phyloP scores from a whole-genome alignment of 768 basidiomycete genomes.

The Grammothele lineata region DNA sequence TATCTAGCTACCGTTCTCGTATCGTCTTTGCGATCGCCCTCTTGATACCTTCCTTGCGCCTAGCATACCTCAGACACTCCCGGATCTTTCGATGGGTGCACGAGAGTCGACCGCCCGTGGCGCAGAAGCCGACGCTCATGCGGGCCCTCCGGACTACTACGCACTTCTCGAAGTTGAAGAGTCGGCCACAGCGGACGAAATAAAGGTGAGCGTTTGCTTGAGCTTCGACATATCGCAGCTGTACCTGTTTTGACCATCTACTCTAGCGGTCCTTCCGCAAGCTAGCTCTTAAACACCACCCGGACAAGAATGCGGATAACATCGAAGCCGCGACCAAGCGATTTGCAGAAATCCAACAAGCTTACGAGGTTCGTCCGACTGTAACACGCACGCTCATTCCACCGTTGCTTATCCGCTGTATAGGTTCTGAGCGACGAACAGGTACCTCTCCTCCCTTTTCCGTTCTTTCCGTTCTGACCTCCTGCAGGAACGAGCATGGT shows the following conservation, averaged over 20 bases:
- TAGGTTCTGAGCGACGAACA: conserved; percentile 94
- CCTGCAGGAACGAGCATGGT: conserved; percentile 93
- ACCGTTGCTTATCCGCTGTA: conserved; percentile 4
- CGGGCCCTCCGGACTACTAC: conserved; percentile 65
- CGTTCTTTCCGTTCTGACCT: background rate
- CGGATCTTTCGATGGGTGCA: conserved; percentile 53
- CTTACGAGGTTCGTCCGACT: conserved; percentile 75
- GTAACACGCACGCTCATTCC: background rate
- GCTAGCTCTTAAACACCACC: conserved; percentile 81
- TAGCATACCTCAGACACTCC: background rate
- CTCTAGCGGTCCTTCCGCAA: conserved; percentile 74
- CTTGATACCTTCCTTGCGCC: too few species aligned
- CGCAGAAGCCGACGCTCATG: conserved; percentile 19
- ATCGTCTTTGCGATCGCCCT: too few species aligned
- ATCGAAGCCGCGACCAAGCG: conserved; percentile 81
- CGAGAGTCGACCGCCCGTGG: conserved; percentile 50
- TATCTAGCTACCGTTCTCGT: too few species aligned
- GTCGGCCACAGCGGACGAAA: conserved; percentile 81
- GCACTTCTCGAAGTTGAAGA: conserved; percentile 77
- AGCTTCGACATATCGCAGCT: background rate
- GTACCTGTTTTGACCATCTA: background rate
- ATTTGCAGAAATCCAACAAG: conserved; percentile 88
- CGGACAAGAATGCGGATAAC: conserved; percentile 84
- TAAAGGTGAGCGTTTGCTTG: conserved; percentile 62
- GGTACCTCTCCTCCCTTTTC: conserved; percentile 39